Evolutionary conservation across 2,329 filamentous ascomycete species (phyloP).

Genomic region (Macroventuria anomochaeta): DNA sequence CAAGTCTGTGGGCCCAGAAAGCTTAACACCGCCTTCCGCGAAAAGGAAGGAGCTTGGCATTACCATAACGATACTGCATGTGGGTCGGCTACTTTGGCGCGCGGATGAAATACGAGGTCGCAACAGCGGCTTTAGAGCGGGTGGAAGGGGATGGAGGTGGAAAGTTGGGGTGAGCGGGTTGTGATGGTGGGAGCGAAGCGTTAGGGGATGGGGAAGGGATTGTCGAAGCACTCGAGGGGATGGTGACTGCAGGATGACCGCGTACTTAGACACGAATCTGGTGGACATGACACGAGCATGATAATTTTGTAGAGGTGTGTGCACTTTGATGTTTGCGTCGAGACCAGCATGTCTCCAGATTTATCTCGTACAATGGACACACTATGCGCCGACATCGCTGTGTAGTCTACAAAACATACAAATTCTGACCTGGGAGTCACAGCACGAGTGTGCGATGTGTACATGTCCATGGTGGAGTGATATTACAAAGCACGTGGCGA

Average conservation of each 20-base stretch:
- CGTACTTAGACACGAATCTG: conserved; percentile 1
- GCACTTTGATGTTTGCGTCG: conserved; percentile 7
- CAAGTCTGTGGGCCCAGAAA: conserved; percentile 9
- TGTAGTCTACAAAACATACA: conserved; percentile 12
- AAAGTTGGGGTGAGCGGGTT: conserved; percentile 6
- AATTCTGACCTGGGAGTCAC: conserved; percentile 9
- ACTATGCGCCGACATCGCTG: conserved; percentile 16
- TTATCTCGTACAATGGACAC: conserved; percentile 7
- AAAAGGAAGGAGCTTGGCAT: conserved; percentile 17
- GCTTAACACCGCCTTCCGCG: conserved; percentile 15
- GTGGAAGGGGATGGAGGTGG: conserved; percentile 5
- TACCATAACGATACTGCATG: conserved; percentile 4
- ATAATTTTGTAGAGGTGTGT: conserved; percentile 14
- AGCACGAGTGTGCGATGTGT: not conserved
- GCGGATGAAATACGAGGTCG: conserved; percentile 3
- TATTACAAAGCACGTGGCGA: conserved; percentile 17
- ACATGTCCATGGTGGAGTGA: conserved; percentile 8
- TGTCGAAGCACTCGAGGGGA: not conserved
- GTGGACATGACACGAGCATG: conserved; percentile 16
- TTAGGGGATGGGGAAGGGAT: not conserved
- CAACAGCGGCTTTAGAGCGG: not conserved
- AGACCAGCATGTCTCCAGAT: conserved; percentile 10
- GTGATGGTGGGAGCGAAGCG: not conserved
- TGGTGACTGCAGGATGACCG: not conserved
- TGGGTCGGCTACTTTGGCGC: conserved; percentile 1